Evolutionary conservation across 116 monocot genomes (phyloP).

Genomic region (Cymodocea nodosa): DNA sequence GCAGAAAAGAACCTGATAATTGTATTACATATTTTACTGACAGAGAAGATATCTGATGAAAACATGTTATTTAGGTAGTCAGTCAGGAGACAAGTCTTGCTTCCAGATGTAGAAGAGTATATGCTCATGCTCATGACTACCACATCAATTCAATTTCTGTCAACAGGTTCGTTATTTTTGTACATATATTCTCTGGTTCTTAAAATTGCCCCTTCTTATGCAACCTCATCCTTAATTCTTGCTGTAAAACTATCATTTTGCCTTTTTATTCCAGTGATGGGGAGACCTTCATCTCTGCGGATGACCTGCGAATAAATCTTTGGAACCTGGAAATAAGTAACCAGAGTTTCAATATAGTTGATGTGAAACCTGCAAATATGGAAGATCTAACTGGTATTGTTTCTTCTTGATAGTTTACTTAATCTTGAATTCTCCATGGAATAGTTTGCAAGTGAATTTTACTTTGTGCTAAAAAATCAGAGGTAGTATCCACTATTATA

Average conservation of each 20-base stretch:
- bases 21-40: neutral
- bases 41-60: neutral
- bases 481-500: too few species aligned
- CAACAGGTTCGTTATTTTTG: conserved; percentile 31
- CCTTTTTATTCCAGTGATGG: conserved; percentile 53
- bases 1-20: too few species aligned
- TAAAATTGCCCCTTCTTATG: neutral
- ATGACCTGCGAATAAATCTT: conserved; percentile 94
- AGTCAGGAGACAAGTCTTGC: conserved; percentile 51
- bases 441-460: too few species aligned
- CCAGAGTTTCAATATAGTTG: conserved; percentile 96
- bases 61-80: conserved; percentile 26
- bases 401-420: conserved; percentile 1
- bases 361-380: conserved; percentile 96
- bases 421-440: too few species aligned
- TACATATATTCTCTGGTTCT: neutral
- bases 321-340: conserved; percentile 97
- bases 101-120: conserved; percentile 57
- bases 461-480: too few species aligned
- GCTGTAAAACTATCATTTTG: neutral
- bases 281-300: conserved; percentile 93
- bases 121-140: conserved; percentile 69
- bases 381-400: conserved; percentile 79
- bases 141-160: conserved; percentile 60
- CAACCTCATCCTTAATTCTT: neutral